Conservation (phyloP, 192 early-diverging fungal species). For the Backusella luteola region DNA sequence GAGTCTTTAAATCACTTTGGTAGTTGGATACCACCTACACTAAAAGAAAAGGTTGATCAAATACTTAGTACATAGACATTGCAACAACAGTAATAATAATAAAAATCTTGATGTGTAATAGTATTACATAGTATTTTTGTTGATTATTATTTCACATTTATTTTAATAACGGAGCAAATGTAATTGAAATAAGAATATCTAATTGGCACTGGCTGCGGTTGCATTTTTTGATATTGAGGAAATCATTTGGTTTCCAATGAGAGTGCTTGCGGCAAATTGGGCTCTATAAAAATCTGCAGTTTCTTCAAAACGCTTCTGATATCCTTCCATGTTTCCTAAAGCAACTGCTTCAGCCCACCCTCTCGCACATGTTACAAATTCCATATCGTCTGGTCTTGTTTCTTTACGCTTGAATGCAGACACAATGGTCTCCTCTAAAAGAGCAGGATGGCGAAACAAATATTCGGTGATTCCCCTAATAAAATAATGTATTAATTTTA, state of each 20-base stretch:
- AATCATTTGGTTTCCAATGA: conserved; percentile 58
- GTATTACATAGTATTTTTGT: neutral
- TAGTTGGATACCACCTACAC: neutral
- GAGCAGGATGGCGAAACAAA: conserved; percentile 73
- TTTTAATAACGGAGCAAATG: neutral
- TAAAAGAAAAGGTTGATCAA: neutral
- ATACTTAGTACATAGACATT: neutral
- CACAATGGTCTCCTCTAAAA: conserved; percentile 86
- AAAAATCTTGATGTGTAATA: neutral
- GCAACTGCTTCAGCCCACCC: conserved; percentile 95
- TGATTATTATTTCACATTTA: too few species aligned
- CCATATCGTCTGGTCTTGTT: conserved; percentile 77
- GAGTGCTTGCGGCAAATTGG: conserved; percentile 50
- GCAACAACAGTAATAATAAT: neutral
- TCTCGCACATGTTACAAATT: conserved; percentile 84
- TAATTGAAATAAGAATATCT: neutral
- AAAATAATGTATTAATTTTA: neutral
- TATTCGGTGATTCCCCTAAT: conserved; percentile 89
- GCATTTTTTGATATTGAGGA: conserved; percentile 48
- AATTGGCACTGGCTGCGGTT: neutral
- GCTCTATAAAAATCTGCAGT: conserved; percentile 81
- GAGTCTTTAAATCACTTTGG: neutral
- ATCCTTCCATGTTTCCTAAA: conserved; percentile 77
- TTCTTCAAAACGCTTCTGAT: conserved; percentile 78
- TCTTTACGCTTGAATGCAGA: conserved; percentile 75